A percentile compares a stretch with the other conserved stretches of the same genome.
Conservation (phyloP, 345 rosid genomes). For the Eutrema heterophyllum region DNA sequence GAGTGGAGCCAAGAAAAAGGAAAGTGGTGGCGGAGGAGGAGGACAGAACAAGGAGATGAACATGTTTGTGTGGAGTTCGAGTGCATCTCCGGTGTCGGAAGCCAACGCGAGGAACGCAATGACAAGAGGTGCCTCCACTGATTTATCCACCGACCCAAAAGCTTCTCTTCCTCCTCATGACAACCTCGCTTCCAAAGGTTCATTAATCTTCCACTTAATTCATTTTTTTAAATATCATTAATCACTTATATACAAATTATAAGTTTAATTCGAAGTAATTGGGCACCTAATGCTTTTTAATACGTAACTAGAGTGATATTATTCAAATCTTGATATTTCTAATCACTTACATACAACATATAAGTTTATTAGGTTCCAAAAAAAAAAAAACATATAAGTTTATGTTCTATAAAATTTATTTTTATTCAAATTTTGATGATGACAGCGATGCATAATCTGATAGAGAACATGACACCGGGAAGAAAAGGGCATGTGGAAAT, state of each 20-base stretch:
- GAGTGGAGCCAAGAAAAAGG: conserved; percentile 36
- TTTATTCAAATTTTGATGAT: not conserved
- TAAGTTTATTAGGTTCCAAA: too few relatives aligned
- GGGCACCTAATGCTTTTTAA: too few relatives aligned
- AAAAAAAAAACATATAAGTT: too few relatives aligned
- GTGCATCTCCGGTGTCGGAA: conserved; percentile 75
- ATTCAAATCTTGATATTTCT: too few relatives aligned
- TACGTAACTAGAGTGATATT: too few relatives aligned
- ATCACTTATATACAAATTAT: too few relatives aligned
- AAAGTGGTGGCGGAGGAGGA: conserved; percentile 18
- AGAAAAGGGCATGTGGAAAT: conserved; percentile 44
- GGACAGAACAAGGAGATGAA: conserved; percentile 53
- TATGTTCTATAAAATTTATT: not conserved
- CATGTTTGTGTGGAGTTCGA: conserved; percentile 88
- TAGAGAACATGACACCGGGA: conserved; percentile 54
- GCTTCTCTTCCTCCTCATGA: conserved; percentile 33
- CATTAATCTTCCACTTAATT: not conserved
- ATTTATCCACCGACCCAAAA: conserved; percentile 33
- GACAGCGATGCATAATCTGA: conserved; percentile 62
- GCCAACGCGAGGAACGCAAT: conserved; percentile 51
- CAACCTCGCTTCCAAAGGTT: conserved; percentile 51
- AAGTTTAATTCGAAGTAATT: too few relatives aligned
- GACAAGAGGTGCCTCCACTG: conserved; percentile 45
- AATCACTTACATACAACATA: too few relatives aligned
- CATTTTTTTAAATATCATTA: too few relatives aligned